phyloP scores from a whole-genome alignment of 2,329 filamentous ascomycete species.

The Exophiala sp. region DNA sequence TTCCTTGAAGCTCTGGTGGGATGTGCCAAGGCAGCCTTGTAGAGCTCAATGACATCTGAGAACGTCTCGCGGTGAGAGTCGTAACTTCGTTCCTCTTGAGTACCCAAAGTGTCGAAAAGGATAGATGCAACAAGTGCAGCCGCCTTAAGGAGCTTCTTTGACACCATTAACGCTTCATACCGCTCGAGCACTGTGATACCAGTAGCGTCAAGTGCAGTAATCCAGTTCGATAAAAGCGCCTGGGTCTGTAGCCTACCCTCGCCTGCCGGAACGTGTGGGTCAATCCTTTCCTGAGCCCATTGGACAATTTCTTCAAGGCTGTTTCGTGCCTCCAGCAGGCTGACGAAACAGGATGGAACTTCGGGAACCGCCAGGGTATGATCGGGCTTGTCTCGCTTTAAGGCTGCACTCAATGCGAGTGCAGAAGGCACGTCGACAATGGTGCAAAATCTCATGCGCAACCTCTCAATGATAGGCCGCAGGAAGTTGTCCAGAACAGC shows the following conservation, averaged over 20 bases:
- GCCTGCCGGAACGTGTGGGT: conserved; percentile 1
- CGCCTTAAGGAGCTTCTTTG: conserved; percentile 24
- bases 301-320: conserved; percentile 24
- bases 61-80: conserved; percentile 29
- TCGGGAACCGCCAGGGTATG: conserved; percentile 10
- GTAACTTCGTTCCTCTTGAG: conserved; percentile 23
- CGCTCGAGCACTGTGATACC: conserved; percentile 15
- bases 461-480: conserved; percentile 25
- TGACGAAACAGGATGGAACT: conserved; percentile 16
- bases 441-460: conserved; percentile 26
- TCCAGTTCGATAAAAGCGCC: conserved; percentile 19
- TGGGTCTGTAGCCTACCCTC: conserved; percentile 17
- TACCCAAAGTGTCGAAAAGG: conserved; percentile 22
- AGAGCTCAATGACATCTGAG: conserved; percentile 29
- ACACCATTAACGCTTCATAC: conserved; percentile 20
- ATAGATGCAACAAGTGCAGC: conserved; percentile 25
- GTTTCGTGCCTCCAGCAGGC: conserved; percentile 26
- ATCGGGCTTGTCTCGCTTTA: conserved; percentile 14
- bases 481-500: conserved; percentile 24
- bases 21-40: conserved; percentile 28
- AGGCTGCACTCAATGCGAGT: conserved; percentile 18
- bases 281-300: conserved; percentile 23
- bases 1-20: conserved; percentile 11
- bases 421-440: conserved; percentile 26
- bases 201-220: conserved; percentile 19